Evolutionary conservation across 805 yeast species (phyloP).

Genomic region (Candida glaebosa): DNA sequence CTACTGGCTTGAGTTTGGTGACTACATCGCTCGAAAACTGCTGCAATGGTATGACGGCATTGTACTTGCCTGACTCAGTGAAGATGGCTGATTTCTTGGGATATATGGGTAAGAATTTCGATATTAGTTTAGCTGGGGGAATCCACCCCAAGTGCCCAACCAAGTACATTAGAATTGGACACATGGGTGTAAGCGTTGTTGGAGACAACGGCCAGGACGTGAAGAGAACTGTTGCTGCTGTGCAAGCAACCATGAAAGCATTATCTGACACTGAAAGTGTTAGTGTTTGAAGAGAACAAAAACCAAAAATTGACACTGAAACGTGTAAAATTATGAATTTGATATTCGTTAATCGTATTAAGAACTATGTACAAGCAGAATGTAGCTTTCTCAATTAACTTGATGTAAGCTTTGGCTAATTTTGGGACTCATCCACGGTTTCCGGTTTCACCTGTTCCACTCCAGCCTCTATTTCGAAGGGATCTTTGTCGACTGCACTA

Average conservation of each 20-base stretch:
- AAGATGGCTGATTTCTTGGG: slow-evolving; percentile 4
- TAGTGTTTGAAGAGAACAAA: neutral
- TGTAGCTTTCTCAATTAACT: no score
- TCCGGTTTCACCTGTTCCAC: neutral
- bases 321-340: neutral
- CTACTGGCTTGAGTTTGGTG: slow-evolving; percentile 5
- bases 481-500: neutral
- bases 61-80: slow-evolving; percentile 7
- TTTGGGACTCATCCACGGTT: neutral
- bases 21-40: neutral
- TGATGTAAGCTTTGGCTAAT: no score
- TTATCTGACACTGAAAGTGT: neutral
- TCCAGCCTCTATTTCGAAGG: no score
- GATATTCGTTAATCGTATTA: slow-evolving; percentile 3
- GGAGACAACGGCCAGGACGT: slow-evolving; percentile 8
- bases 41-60: slow-evolving; percentile 10
- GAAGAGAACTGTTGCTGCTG: slow-evolving; percentile 5
- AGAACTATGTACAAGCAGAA: slow-evolving; percentile 1
- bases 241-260: slow-evolving; percentile 3
- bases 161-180: slow-evolving; percentile 9
- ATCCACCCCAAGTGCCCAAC: slow-evolving; percentile 8
- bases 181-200: slow-evolving; percentile 8
- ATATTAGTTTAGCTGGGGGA: slow-evolving; percentile 8
- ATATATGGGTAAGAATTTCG: slow-evolving; percentile 3
- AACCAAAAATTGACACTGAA: neutral